phyloP scores from a whole-genome alignment of 805 yeast species.

The Gaillardinia entomophila region DNA sequence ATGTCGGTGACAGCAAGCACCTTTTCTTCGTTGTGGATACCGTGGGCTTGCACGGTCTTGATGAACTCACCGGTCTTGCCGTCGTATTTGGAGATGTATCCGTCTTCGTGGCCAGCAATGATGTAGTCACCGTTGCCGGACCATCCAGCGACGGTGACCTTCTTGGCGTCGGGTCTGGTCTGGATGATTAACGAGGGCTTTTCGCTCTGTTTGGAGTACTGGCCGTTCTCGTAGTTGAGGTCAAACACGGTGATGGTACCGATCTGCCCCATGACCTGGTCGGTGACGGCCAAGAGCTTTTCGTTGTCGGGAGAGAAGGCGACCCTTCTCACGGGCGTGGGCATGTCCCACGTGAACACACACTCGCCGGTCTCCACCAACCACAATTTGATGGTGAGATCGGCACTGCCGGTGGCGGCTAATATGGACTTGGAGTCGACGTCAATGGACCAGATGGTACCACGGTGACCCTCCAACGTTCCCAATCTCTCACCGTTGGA shows the following conservation, averaged over 20 bases:
- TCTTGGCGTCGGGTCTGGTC: constrained; percentile 53
- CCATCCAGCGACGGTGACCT: constrained; percentile 84
- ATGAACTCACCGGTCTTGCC: constrained; percentile 68
- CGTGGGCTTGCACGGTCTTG: constrained; percentile 60
- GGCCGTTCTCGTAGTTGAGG: constrained; percentile 42
- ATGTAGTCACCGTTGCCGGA: constrained; percentile 67
- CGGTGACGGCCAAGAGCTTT: constrained; percentile 71
- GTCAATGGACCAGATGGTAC: constrained; percentile 94
- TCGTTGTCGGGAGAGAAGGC: constrained; percentile 74
- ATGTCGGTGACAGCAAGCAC: constrained; percentile 63
- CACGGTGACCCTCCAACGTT: constrained; percentile 76
- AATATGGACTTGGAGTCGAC: constrained; percentile 64
- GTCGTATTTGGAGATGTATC: constrained; percentile 75
- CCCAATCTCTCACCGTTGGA: constrained; percentile 96
- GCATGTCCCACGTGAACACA: constrained; percentile 64
- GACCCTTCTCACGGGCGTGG: constrained; percentile 87
- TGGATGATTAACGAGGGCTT: constrained; percentile 57
- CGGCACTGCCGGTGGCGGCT: constrained; percentile 88
- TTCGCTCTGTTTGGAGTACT: constrained; percentile 35
- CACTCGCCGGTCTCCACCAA: constrained; percentile 71
- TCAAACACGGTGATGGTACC: constrained; percentile 72
- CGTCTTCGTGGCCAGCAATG: constrained; percentile 86
- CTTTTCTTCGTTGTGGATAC: constrained; percentile 48
- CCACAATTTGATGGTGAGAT: constrained; percentile 82
- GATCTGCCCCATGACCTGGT: constrained; percentile 84